Conservation (phyloP, 2,329 filamentous ascomycete species). For the Colletotrichum cereale region DNA sequence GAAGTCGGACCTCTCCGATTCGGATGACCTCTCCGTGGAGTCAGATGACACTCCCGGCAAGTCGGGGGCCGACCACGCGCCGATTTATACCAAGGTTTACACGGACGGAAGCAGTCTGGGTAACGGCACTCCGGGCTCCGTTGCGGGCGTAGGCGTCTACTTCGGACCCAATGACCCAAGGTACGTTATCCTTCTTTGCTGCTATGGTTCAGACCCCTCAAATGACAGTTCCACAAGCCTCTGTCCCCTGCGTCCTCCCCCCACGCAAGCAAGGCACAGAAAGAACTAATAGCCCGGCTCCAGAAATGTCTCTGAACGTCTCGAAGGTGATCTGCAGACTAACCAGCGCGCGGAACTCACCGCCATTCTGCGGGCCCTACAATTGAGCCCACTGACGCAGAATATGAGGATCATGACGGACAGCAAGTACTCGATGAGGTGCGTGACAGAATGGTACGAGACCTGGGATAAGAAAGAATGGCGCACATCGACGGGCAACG, state of each 20-base stretch:
- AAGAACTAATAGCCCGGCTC: slow-evolving; percentile 39
- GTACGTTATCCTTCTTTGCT: slow-evolving; percentile 49
- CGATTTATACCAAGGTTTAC: slow-evolving; percentile 61
- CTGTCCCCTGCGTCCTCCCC: not conserved
- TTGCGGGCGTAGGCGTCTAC: slow-evolving; percentile 73
- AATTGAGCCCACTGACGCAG: slow-evolving; percentile 76
- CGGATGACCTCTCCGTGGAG: slow-evolving; percentile 42
- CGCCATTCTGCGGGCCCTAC: slow-evolving; percentile 85
- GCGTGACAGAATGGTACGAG: slow-evolving; percentile 84
- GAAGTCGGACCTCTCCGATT: slow-evolving; percentile 55
- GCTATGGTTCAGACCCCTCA: not conserved
- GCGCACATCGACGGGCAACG: slow-evolving; percentile 77
- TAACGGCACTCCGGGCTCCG: slow-evolving; percentile 68
- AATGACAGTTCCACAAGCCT: not conserved
- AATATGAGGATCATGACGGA: slow-evolving; percentile 87
- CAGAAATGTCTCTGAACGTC: slow-evolving; percentile 79
- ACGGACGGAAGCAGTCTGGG: slow-evolving; percentile 73
- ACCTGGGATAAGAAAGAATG: slow-evolving; percentile 84
- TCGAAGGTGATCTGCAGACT: slow-evolving; percentile 82
- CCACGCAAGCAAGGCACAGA: not conserved
- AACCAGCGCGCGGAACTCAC: slow-evolving; percentile 97
- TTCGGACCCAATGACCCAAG: slow-evolving; percentile 70
- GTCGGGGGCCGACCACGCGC: slow-evolving; percentile 44
- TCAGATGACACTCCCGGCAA: slow-evolving; percentile 47
- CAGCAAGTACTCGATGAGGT: slow-evolving; percentile 91